Conservation (phyloP, 192 early-diverging fungal species). For the Umbelopsis isabellina region DNA sequence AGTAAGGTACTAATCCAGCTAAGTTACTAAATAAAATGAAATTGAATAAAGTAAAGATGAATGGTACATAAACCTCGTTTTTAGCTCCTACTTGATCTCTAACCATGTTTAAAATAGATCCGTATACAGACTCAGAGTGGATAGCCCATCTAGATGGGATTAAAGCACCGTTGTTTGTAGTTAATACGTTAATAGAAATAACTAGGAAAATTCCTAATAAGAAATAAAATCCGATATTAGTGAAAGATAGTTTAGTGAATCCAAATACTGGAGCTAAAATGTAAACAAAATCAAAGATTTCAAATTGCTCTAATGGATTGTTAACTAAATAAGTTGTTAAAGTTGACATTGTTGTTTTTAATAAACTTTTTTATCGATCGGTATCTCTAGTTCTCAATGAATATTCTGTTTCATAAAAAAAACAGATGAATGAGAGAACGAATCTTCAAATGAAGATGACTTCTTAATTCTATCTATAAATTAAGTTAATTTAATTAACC, state of each 20-base stretch:
- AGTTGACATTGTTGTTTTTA: conserved; percentile 1
- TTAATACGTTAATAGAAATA: too few species aligned
- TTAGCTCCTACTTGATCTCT: conserved; percentile 4
- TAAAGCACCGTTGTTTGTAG: too few species aligned
- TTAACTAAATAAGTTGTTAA: conserved; percentile 15
- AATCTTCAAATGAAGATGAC: too few species aligned
- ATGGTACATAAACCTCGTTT: conserved; percentile 20
- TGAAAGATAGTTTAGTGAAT: conserved; percentile 27
- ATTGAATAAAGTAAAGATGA: conserved; percentile 14
- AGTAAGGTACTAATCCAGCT: conserved; percentile 9
- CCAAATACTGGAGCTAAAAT: conserved; percentile 14
- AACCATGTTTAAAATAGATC: conserved; percentile 1
- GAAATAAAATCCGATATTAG: conserved; percentile 24
- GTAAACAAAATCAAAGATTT: conserved; percentile 22
- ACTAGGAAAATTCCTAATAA: neutral
- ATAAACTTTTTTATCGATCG: neutral
- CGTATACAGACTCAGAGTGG: too few species aligned
- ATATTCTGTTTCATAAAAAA: too few species aligned
- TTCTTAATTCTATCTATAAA: too few species aligned
- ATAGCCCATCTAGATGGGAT: too few species aligned
- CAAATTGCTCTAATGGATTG: conserved; percentile 23
- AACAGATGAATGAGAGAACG: too few species aligned
- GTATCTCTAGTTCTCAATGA: neutral
- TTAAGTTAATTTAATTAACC: too few species aligned
- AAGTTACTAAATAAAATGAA: conserved; percentile 21